Evolutionary conservation across 192 early-diverging fungal species (phyloP), one percentile per base, ranked within the genome.

Genomic region (Dissophora ornata): DNA sequence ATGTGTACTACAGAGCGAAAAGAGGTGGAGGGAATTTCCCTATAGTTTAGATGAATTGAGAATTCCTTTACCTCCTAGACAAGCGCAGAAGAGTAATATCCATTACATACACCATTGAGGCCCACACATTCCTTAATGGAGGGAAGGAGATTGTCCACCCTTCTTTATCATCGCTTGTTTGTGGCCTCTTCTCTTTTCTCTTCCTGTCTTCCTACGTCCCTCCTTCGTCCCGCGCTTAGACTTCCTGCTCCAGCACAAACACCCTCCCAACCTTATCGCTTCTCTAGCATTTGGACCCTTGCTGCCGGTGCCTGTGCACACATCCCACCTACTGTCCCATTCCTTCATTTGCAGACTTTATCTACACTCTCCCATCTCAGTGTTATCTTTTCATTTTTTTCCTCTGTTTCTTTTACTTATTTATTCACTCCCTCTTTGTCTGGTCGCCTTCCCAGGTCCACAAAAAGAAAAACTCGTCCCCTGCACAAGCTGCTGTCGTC

Each of bases 121-220:
- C 19, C n/a, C 51, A 15, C 38, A 65, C 62, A 65, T 65, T 65
- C 51, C 41, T 65, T 44, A 45, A 58, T 38, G 22, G 22, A 12
- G 49, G 16, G 38, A 36, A 40, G 25, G 21, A 58, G 2, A 13
- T 12, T 29, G n/a, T 44, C 26, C 12, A 45, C 3, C 56, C 12
- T 51, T 15, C 19, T 49, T 45, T 57, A 5, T 3, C 32, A 47
- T 47, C 57, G 41, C 26, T 36, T 50, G 7, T 47, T 56, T 34
- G 38, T n/a, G 13, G 11, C 52, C 49, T 52, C 15, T 52, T 2
- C n/a, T 34, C 25, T 49, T 49, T 48, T 30, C 33, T 40, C 22
- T 59, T 34, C 44, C 22, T 29, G 1, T 38, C 24, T 21, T 30
- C 5, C 38, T 57, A 49, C 33, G 25, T 48, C 36, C 29, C 26